These are phyloP conservation scores for Exobasidium cylindrosporum DNA, from an alignment of 1,284 basidiomycete genomes.

Conservation along the genomic window DNA sequence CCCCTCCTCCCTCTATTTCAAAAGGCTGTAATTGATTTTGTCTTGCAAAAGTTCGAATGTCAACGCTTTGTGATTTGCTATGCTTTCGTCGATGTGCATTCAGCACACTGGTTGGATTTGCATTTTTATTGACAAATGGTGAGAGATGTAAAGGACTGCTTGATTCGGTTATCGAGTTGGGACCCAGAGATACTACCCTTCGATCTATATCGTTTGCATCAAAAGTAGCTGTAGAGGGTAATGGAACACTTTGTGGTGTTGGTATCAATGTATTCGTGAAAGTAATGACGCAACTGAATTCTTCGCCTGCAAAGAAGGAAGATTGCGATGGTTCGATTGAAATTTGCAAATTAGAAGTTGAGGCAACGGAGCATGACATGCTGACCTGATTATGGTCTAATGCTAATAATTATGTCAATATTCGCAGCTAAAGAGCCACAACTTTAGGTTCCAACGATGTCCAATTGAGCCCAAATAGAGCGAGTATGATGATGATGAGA, in stretches of 20 bases:
- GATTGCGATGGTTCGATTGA: constrained; percentile 71
- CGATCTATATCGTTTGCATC: constrained; percentile 1
- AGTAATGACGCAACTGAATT: constrained; percentile 76
- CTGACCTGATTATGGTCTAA: not conserved
- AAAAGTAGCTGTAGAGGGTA: constrained; percentile 24
- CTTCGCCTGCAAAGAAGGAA: constrained; percentile 88
- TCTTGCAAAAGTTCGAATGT: constrained; percentile 26
- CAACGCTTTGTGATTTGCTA: constrained; percentile 26
- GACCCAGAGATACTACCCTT: not conserved
- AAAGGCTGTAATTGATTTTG: constrained; percentile 10
- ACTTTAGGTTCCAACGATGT: not conserved
- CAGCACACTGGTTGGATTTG: constrained; percentile 7
- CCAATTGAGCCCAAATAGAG: not conserved
- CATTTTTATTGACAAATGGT: not conserved
- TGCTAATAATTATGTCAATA: not conserved
- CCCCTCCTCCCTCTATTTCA: too few relatives aligned
- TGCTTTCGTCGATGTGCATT: not conserved
- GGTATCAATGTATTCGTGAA: constrained; percentile 72
- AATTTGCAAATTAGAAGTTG: constrained; percentile 33
- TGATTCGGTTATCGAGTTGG: not conserved
- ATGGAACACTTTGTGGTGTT: constrained; percentile 59
- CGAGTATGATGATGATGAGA: not conserved
- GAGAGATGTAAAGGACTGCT: too few relatives aligned
- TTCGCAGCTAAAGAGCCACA: not conserved
- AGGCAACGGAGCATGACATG: not conserved